These are phyloP conservation scores for Colletotrichum coccodes DNA, from an alignment of 2,329 filamentous ascomycete genomes.

Conservation along the genomic window DNA sequence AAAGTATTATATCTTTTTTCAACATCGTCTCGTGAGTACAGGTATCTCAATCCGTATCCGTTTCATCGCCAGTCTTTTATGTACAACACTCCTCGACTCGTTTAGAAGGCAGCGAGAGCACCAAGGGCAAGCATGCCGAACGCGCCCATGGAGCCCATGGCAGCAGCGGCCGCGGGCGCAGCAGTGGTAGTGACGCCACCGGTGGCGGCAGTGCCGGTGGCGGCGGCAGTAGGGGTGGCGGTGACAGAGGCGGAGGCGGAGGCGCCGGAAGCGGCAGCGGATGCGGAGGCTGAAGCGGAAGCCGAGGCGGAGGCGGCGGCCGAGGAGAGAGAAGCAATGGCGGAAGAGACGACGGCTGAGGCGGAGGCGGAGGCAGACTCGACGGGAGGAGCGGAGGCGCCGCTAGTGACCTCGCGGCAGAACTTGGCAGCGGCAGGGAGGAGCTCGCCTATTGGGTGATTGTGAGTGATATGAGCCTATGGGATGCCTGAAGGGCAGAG, in stretches of 20 bases:
- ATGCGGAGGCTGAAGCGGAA: neutral
- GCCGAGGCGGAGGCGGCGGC: neutral
- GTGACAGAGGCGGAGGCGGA: neutral
- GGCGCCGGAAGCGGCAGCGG: neutral
- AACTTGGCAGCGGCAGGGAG: conserved; percentile 37
- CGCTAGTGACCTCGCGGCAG: conserved; percentile 33
- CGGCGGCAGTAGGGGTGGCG: neutral
- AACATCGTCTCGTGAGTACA: neutral
- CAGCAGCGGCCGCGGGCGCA: conserved; percentile 6
- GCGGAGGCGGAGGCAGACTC: conserved; percentile 16
- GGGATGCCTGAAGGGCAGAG: too few species aligned
- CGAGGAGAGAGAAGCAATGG: neutral
- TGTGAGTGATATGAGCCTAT: neutral
- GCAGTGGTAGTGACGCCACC: neutral
- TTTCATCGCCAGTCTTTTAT: neutral
- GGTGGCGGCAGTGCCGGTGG: neutral
- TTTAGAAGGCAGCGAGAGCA: conserved; percentile 26
- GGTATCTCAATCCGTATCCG: neutral
- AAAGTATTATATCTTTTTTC: neutral
- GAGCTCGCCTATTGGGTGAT: conserved; percentile 32
- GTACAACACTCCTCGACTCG: neutral
- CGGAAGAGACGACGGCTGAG: conserved; percentile 3
- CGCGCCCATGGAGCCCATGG: conserved; percentile 7
- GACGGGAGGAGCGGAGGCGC: conserved; percentile 11
- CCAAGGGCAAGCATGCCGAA: conserved; percentile 26